Evolutionary conservation across 2,329 filamentous ascomycete genomes (phyloP), one percentile per base, ranked within the genome.

Genomic region (Phaeosphaeria sp.): DNA sequence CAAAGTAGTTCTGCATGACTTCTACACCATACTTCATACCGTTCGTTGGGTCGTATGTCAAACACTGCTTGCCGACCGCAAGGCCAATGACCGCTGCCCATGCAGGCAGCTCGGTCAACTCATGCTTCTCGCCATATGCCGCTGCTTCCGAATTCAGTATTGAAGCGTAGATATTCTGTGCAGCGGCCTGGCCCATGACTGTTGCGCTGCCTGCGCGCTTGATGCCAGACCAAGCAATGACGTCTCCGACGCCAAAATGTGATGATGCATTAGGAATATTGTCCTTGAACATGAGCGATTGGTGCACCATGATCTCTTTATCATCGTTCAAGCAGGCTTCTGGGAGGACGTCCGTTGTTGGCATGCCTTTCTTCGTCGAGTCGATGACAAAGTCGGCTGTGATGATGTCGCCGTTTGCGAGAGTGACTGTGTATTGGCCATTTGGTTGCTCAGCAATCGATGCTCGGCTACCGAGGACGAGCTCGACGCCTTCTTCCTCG

Each of bases 191-290:
- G 39, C 90, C 91, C 81, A 89, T 87, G 69, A 90, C 86, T 84
- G 93, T 91, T 33, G 91, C 91, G 17, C 82, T 86, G 22, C 91
- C 91, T 67, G 89, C 91, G 45, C 91, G 88, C 80, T 92, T 93
- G 79, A 94, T 92, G 44, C 90, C 91, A 0, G 88, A 85, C 91
- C 91, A 93, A 48, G 81, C 79, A 30, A 84, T 85, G 17, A 91
- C 79, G 71, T 94, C 91, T 17, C 91, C 91, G 22, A 86, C 82
- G 13, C 87, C 90, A 67, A 89, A 90, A 74, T 93, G 91, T 25
- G 77, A 76, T 0, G 80, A 77, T 13, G 84, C 76, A 61, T 91
- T 89, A 4, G 87, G 81, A 0, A 86, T 79, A 0, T 77, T 78
- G 1, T 77, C 66, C 1, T 81, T 75, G 73, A 91, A 88, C 64